A percentile compares a stretch with the other conserved stretches of the same genome.
These are phyloP conservation scores for Xerocomus potaroensis DNA, from an alignment of 768 basidiomycete species.

Conservation along the genomic window DNA sequence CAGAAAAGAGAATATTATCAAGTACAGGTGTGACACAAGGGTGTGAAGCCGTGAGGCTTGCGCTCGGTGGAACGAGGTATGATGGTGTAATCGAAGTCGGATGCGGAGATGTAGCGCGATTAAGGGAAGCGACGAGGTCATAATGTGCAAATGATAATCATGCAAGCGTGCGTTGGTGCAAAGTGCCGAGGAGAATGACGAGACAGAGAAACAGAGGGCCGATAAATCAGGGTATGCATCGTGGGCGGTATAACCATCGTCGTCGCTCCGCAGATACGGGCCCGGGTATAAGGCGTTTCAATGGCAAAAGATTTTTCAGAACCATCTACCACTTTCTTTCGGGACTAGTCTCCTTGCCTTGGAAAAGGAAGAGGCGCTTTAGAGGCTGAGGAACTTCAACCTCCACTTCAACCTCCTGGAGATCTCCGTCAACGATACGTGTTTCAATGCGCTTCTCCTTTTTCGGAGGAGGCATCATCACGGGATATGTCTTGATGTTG, in stretches of 20 bases:
- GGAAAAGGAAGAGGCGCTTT: conserved; percentile 71
- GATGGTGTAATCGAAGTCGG: conserved; percentile 9
- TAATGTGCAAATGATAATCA: conserved; percentile 27
- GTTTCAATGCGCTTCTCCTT: conserved; percentile 50
- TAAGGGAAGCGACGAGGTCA: conserved; percentile 28
- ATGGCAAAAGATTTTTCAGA: conserved; percentile 4
- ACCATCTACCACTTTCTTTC: conserved; percentile 27
- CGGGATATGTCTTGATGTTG: conserved; percentile 63
- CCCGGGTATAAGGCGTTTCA: conserved; percentile 28
- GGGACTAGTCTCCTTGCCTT: conserved; percentile 37
- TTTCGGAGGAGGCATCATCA: conserved; percentile 46
- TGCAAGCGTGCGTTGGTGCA: conserved; percentile 23
- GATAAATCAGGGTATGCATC: conserved; percentile 38
- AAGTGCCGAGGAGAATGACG: conserved; percentile 22
- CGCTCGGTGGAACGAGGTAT: conserved; percentile 6
- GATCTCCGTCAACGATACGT: conserved; percentile 46
- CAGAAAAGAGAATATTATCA: conserved; percentile 25
- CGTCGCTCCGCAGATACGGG: conserved; percentile 23
- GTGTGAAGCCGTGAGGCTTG: too few relatives aligned
- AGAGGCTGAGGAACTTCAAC: conserved; percentile 52
- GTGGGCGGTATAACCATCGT: conserved; percentile 30
- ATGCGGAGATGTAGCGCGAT: conserved; percentile 28
- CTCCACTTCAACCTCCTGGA: conserved; percentile 47
- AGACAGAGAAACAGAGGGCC: conserved; percentile 4
- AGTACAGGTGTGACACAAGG: conserved; percentile 33